Evolutionary conservation across 345 rosid genomes (phyloP).

Genomic region (Melastoma malabathricum): DNA sequence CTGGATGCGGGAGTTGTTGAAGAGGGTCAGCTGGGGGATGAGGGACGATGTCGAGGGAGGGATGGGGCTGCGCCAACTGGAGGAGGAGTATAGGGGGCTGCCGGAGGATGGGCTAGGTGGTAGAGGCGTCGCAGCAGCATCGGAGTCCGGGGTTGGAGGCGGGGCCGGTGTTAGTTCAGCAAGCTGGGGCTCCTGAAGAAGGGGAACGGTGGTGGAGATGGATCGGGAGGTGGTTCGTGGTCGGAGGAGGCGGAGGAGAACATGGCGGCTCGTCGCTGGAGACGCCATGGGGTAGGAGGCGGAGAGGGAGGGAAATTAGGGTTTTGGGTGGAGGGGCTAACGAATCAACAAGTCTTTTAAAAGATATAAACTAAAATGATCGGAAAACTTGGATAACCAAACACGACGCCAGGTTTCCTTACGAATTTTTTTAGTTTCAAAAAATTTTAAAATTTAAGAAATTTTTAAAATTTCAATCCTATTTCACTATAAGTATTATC

Average conservation of each 20-base stretch:
- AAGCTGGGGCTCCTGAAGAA: constrained; percentile 59
- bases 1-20: constrained; percentile 25
- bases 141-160: neutral
- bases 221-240: constrained; percentile 15
- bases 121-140: constrained; percentile 17
- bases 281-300: constrained; percentile 38
- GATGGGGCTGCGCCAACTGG: constrained; percentile 67
- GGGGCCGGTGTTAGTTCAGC: constrained; percentile 24
- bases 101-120: constrained; percentile 90
- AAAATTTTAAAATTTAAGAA: too few relatives aligned
- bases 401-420: too few relatives aligned
- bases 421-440: too few relatives aligned
- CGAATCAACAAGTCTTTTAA: too few relatives aligned
- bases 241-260: constrained; percentile 23
- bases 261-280: constrained; percentile 20
- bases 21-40: constrained; percentile 29
- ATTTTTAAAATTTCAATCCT: too few relatives aligned
- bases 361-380: too few relatives aligned
- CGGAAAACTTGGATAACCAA: too few relatives aligned
- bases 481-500: too few relatives aligned
- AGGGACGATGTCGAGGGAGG: constrained; percentile 18
- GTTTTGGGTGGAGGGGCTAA: neutral
- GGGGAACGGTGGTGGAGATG: constrained; percentile 49
- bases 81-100: constrained; percentile 70
- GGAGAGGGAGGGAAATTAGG: neutral